phyloP scores from a whole-genome alignment of 139 green algal species.

The Coelastrella sp. region DNA sequence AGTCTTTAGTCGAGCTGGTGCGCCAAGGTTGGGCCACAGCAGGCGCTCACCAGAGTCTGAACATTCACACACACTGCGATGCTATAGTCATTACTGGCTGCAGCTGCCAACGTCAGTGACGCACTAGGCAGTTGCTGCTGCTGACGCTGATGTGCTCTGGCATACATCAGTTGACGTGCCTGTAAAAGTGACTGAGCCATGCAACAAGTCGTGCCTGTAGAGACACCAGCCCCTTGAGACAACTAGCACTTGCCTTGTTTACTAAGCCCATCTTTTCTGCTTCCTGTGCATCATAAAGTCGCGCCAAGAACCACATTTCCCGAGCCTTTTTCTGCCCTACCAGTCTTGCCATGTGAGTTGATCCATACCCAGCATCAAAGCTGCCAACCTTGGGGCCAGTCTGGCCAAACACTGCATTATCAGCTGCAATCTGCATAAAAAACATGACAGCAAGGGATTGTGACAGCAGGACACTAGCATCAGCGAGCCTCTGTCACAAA shows the following conservation, averaged over 20 bases:
- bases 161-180: too few relatives aligned
- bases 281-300: constrained; percentile 93
- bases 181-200: too few relatives aligned
- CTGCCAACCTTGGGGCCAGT: constrained; percentile 97
- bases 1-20: too few relatives aligned
- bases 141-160: too few relatives aligned
- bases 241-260: constrained; percentile 79
- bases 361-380: constrained; percentile 98
- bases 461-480: neutral
- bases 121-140: too few relatives aligned
- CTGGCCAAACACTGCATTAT: constrained; percentile 99
- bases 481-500: too few relatives aligned
- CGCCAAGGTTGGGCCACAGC: too few relatives aligned
- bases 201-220: neutral
- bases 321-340: constrained; percentile 96
- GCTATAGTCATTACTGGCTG: too few relatives aligned
- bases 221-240: neutral
- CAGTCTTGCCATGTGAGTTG: constrained; percentile 92
- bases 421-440: constrained; percentile 88
- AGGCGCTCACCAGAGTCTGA: too few relatives aligned
- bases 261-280: constrained; percentile 95
- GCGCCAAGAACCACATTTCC: constrained; percentile 98
- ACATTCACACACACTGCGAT: too few relatives aligned
- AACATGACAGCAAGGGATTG: neutral
- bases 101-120: too few relatives aligned